A percentile compares a stretch with the other conserved stretches of the same genome.
Conservation (phyloP, 306 rosid species). For the Heteromeles arbutifolia region DNA sequence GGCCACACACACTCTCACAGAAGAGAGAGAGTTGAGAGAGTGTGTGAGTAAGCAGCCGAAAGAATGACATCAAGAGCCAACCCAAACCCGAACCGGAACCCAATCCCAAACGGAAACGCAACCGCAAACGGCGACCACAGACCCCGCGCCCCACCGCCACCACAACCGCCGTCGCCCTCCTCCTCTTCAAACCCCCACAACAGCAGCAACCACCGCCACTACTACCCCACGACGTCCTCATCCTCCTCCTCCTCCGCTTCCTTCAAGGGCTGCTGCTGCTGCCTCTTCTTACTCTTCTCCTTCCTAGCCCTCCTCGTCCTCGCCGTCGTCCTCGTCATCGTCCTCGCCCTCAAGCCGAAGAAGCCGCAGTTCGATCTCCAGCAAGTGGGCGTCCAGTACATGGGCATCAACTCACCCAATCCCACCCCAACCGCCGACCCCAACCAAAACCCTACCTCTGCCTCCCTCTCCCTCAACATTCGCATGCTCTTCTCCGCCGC, state of each 20-base stretch:
- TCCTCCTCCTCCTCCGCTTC: constrained; percentile 58
- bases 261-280: constrained; percentile 85
- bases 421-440: constrained; percentile 15
- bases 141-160: background rate
- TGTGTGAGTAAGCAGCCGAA: background rate
- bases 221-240: constrained; percentile 36
- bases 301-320: constrained; percentile 70
- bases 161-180: constrained; percentile 7
- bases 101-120: constrained; percentile 1
- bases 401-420: constrained; percentile 59
- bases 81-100: background rate
- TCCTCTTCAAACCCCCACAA: background rate
- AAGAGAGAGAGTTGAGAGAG: background rate
- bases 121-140: background rate
- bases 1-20: background rate
- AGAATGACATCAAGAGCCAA: constrained; percentile 1
- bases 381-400: constrained; percentile 75
- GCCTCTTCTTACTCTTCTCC: constrained; percentile 81
- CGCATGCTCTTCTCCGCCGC: constrained; percentile 64
- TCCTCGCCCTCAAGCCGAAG: constrained; percentile 83
- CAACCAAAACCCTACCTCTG: constrained; percentile 23
- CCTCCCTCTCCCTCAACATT: constrained; percentile 65
- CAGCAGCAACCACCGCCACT: constrained; percentile 10
- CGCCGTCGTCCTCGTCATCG: constrained; percentile 59
- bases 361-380: constrained; percentile 96